Evolutionary conservation across 1,284 basidiomycete species (phyloP), one percentile per base, ranked within the genome.

Genomic region (Tilletia caries): DNA sequence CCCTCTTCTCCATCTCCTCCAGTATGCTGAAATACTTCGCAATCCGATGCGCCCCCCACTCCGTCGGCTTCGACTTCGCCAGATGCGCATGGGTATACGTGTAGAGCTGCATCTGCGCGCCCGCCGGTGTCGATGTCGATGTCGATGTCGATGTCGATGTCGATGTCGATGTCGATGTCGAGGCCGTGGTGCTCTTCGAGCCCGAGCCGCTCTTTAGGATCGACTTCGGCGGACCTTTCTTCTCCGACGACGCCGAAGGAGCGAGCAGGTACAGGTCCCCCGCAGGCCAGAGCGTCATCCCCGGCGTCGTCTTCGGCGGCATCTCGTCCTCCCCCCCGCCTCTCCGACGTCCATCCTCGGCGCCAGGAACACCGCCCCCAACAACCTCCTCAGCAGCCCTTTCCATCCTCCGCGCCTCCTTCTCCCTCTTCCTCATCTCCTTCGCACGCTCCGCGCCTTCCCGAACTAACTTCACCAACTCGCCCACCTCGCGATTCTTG

Each of bases 231-330:
- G 34, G 12, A 33, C 33, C 33, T n/a, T 20, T 20, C 32, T 37
- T 37, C 29, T 62, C 58, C 58, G 58, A 62, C 1, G 58, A 62
- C 29, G 58, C 13, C 58, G 58, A 27, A 29, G 32, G 32, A 20
- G 58, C 58, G 10, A 62, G 58, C 32, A 62, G 32, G 58, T 18
- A 62, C 32, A 62, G 58, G 15, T 62, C 58, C 18, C 58, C 58
- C 27, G 58, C 58, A 29, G 58, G 58, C 58, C 58, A 62, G 15
- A 62, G 27, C 58, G 18, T 29, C 58, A 62, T 62, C 58, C 58
- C 58, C 3, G 52, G 23, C n/a, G 2, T 27, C 25, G 52, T 29
- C 37, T 41, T 41, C 37, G 37, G 37, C 37, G 37, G 37, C 37
- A 41, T 41, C 37, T 41, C 37, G 10, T 15, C 37, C 37, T 41